Evolutionary conservation across 202 grass and related monocot genomes (phyloP).

Genomic region (Panicum virgatum): DNA sequence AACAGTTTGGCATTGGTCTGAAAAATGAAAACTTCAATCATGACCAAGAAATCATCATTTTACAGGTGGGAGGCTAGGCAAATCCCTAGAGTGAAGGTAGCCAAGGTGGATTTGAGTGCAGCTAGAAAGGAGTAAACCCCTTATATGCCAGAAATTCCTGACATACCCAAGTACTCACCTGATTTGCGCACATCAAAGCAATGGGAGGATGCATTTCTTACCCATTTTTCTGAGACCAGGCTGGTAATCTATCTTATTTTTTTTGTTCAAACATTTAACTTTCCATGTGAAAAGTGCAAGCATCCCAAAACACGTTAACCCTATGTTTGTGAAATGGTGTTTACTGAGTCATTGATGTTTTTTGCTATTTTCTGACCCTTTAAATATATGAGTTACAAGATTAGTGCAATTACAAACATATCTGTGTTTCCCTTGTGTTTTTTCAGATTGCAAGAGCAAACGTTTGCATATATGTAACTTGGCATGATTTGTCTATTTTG

Average conservation of each 20-base stretch:
- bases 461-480: neutral
- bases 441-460: neutral
- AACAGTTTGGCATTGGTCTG: neutral
- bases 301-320: neutral
- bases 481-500: neutral
- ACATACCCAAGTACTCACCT: constrained; percentile 56
- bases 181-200: constrained; percentile 66
- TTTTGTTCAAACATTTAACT: neutral
- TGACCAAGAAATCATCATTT: neutral
- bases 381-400: neutral
- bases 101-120: constrained; percentile 57
- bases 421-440: neutral
- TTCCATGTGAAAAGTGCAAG: neutral
- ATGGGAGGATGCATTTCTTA: constrained; percentile 70
- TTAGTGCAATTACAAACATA: neutral
- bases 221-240: constrained; percentile 56
- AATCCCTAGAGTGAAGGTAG: constrained; percentile 82
- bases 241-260: constrained; percentile 47
- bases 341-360: neutral
- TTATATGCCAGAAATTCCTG: constrained; percentile 88
- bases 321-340: neutral
- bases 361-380: neutral
- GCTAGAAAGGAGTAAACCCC: constrained; percentile 61
- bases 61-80: constrained; percentile 87
- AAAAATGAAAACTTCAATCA: neutral